Conservation (phyloP, 352 stramenopile species). For the Pythium sukuiense region DNA sequence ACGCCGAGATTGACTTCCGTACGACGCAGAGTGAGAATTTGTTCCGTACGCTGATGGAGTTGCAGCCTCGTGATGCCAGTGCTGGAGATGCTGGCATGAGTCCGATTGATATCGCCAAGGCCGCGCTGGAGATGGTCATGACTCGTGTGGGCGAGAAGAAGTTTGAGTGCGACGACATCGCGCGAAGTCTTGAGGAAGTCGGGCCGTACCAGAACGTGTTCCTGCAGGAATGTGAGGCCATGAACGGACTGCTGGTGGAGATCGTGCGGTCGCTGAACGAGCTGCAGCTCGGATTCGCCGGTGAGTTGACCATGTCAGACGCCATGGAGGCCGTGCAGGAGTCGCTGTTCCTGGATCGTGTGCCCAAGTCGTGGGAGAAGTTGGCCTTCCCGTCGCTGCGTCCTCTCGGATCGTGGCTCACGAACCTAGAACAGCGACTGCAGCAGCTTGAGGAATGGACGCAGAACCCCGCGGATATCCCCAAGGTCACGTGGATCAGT, state of each 20-base stretch:
- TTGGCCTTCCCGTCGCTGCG: slow-evolving; percentile 93
- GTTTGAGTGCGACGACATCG: slow-evolving; percentile 97
- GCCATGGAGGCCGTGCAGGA: slow-evolving; percentile 96
- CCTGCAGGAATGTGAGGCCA: slow-evolving; percentile 97
- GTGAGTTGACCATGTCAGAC: slow-evolving; percentile 98
- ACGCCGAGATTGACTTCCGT: slow-evolving; percentile 98
- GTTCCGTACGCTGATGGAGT: slow-evolving; percentile 95
- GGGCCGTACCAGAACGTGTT: slow-evolving; percentile 97
- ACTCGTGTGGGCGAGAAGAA: slow-evolving; percentile 96
- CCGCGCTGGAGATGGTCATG: slow-evolving; percentile 91
- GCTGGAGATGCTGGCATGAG: slow-evolving; percentile 88
- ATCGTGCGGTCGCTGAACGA: slow-evolving; percentile 96
- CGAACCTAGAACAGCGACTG: slow-evolving; percentile 91
- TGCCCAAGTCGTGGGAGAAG: slow-evolving; percentile 95
- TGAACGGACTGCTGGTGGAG: slow-evolving; percentile 95
- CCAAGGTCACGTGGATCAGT: slow-evolving; percentile 94
- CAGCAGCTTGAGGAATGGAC: slow-evolving; percentile 96
- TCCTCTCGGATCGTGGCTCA: slow-evolving; percentile 91
- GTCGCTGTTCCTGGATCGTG: slow-evolving; percentile 91
- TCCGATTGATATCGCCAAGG: slow-evolving; percentile 91
- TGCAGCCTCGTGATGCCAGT: slow-evolving; percentile 91
- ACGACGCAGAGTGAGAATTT: slow-evolving; percentile 95
- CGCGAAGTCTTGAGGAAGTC: slow-evolving; percentile 92
- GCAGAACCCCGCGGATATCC: slow-evolving; percentile 95
- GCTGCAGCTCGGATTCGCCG: slow-evolving; percentile 95